These are phyloP conservation scores for Amaranthus cruentus DNA, from an alignment of 148 eudicot species.

Conservation along the genomic window DNA sequence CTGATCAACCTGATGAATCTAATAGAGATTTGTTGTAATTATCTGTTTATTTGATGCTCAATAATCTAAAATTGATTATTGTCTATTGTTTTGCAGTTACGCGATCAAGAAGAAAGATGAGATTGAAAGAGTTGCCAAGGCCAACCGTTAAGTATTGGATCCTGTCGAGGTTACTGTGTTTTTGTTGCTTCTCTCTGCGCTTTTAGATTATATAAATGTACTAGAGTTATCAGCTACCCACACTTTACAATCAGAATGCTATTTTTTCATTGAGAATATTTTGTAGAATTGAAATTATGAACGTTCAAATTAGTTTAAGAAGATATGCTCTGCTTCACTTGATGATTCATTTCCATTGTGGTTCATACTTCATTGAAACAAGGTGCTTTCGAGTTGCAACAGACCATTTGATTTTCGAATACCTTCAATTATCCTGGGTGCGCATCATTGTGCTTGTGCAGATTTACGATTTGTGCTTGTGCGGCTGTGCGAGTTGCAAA, in stretches of 20 bases:
- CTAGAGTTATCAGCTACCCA: neutral
- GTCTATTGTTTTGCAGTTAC: constrained; percentile 15
- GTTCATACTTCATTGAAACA: neutral
- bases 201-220: constrained; percentile 11
- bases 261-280: neutral
- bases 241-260: neutral
- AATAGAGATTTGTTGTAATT: neutral
- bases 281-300: neutral
- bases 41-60: neutral
- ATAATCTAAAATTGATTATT: neutral
- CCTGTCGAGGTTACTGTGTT: neutral
- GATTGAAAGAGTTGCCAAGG: constrained; percentile 37
- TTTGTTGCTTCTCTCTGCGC: neutral
- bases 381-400: neutral
- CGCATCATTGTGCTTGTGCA: too few species aligned
- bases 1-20: too few species aligned
- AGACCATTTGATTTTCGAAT: neutral
- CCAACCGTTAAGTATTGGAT: constrained; percentile 25
- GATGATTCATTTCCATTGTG: neutral
- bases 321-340: neutral
- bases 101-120: constrained; percentile 39
- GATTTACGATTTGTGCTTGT: too few species aligned
- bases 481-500: too few species aligned
- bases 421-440: too few species aligned
- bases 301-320: neutral